These are phyloP conservation scores for Phylloporus arenicola DNA, from an alignment of 768 basidiomycete genomes.

Conservation along the genomic window DNA sequence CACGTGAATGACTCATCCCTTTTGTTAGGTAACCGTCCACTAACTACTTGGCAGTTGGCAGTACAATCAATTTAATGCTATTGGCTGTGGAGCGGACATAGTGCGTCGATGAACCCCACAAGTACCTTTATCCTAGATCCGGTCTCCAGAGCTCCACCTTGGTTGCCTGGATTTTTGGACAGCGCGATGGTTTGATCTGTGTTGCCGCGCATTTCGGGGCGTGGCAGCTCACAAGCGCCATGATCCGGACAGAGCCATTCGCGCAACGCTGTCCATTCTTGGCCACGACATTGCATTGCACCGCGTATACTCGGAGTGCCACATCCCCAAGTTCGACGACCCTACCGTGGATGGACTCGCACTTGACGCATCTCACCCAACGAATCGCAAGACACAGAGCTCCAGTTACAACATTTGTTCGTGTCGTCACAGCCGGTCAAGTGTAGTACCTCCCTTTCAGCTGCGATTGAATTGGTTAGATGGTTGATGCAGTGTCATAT, in stretches of 20 bases:
- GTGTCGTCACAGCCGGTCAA: background rate
- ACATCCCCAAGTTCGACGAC: background rate
- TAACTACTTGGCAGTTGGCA: slow-evolving; percentile 3
- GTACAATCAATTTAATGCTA: too few species aligned
- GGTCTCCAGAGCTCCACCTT: background rate
- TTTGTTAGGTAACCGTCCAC: too few species aligned
- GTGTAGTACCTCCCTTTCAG: too few species aligned
- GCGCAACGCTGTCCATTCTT: background rate
- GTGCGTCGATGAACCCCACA: background rate
- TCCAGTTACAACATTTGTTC: background rate
- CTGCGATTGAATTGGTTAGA: background rate
- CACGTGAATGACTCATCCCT: slow-evolving; percentile 10
- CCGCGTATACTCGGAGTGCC: background rate
- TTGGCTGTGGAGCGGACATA: slow-evolving; percentile 16
- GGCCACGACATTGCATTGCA: background rate
- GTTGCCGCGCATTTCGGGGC: background rate
- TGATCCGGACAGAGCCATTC: background rate
- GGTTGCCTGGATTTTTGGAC: background rate
- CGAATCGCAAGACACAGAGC: background rate
- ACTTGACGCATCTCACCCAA: background rate
- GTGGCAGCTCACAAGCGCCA: background rate
- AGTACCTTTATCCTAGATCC: background rate
- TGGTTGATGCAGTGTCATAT: too few species aligned
- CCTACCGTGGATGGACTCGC: background rate
- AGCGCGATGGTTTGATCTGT: background rate